Evolutionary conservation across 768 basidiomycete species (phyloP).

Genomic region (Psilocybe subaeruginosa): DNA sequence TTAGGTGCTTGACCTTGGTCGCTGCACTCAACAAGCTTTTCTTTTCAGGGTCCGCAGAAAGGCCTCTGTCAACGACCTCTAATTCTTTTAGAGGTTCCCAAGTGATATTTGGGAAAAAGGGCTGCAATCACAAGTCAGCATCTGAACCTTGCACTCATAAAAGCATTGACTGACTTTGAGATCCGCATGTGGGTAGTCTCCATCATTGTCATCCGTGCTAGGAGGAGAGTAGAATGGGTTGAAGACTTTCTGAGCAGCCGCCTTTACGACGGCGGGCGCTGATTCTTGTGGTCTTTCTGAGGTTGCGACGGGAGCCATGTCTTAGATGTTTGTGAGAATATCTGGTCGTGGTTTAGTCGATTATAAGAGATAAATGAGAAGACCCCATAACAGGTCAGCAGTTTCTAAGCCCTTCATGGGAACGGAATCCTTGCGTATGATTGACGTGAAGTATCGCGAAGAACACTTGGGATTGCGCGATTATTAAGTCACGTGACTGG

Average conservation of each 20-base stretch:
- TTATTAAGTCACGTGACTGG: slow-evolving; percentile 22
- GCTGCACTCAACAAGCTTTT: slow-evolving; percentile 65
- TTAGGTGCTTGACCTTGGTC: slow-evolving; percentile 66
- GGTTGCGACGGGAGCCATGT: slow-evolving; percentile 54
- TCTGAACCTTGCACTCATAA: not conserved
- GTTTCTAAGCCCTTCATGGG: slow-evolving; percentile 11
- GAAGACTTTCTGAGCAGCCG: slow-evolving; percentile 33
- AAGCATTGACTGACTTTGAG: slow-evolving; percentile 51
- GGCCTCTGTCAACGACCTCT: slow-evolving; percentile 66
- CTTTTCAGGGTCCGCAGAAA: slow-evolving; percentile 73
- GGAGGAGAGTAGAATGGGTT: slow-evolving; percentile 75
- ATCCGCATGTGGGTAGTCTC: slow-evolving; percentile 54
- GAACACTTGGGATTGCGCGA: slow-evolving; percentile 19
- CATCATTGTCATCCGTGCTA: slow-evolving; percentile 51
- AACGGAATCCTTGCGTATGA: slow-evolving; percentile 17
- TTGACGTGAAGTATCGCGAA: slow-evolving; percentile 27
- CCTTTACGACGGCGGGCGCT: slow-evolving; percentile 16
- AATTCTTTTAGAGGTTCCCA: slow-evolving; percentile 68
- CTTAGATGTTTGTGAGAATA: not conserved
- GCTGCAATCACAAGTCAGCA: slow-evolving; percentile 39
- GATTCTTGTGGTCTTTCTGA: slow-evolving; percentile 26
- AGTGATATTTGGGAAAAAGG: slow-evolving; percentile 60
- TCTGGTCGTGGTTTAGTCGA: not conserved
- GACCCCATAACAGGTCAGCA: not conserved
- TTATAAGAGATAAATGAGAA: not conserved